phyloP scores from a whole-genome alignment of 306 rosid species.

The Dryas drummondii region DNA sequence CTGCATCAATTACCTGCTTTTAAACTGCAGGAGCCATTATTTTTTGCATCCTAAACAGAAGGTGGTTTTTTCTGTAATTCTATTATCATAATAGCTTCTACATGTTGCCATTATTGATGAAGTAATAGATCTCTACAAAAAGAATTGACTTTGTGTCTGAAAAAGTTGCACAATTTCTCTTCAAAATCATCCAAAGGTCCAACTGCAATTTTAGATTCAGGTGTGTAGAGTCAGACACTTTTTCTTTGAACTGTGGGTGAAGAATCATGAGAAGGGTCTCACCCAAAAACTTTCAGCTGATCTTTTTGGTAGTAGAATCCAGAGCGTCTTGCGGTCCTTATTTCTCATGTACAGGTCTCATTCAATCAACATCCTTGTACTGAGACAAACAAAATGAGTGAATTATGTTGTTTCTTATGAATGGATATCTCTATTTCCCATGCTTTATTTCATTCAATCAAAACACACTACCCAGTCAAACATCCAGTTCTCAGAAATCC shows the following conservation, averaged over 20 bases:
- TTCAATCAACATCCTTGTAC: neutral
- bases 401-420: neutral
- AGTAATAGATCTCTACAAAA: conserved; percentile 30
- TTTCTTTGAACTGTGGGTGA: neutral
- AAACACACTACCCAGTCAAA: neutral
- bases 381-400: neutral
- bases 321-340: neutral
- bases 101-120: conserved; percentile 10
- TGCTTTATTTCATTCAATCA: neutral
- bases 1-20: conserved; percentile 1
- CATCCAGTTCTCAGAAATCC: neutral
- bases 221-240: neutral
- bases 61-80: conserved; percentile 14
- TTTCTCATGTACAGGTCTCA: conserved; percentile 1
- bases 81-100: neutral
- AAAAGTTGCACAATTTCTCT: conserved; percentile 21
- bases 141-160: conserved; percentile 39
- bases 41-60: conserved; percentile 2
- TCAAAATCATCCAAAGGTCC: conserved; percentile 17
- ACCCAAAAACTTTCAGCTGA: neutral
- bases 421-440: neutral
- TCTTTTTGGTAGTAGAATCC: neutral
- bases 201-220: conserved; percentile 10
- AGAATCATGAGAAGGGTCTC: neutral
- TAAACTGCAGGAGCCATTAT: conserved; percentile 1